phyloP scores from a whole-genome alignment of 2,329 filamentous ascomycete genomes.

The Bipolaris cookei region DNA sequence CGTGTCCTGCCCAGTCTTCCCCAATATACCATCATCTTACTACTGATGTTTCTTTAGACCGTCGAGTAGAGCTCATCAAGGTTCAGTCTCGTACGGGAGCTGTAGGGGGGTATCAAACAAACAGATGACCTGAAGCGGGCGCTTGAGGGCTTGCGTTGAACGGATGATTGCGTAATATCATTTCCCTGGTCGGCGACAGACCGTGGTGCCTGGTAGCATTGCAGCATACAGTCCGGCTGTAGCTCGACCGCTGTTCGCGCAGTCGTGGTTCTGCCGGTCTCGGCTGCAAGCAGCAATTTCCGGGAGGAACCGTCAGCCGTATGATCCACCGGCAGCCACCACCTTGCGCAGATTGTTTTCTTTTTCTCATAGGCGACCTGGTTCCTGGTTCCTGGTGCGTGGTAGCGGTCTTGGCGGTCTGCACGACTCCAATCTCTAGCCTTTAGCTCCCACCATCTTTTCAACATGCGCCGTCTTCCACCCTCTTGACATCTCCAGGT shows the following conservation, averaged over 20 bases:
- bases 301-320: neutral
- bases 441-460: neutral
- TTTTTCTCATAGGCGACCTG: neutral
- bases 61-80: slow-evolving; percentile 4
- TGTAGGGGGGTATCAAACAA: slow-evolving; percentile 1
- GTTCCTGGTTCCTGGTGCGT: neutral
- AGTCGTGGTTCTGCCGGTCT: neutral
- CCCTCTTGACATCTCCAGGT: neutral
- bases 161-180: neutral
- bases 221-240: neutral
- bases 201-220: neutral
- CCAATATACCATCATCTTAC: neutral
- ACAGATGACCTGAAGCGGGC: slow-evolving; percentile 2
- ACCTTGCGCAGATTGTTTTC: neutral
- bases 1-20: neutral
- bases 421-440: neutral
- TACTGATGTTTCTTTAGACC: neutral
- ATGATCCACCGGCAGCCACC: neutral
- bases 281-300: neutral
- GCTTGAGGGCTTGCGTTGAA: neutral
- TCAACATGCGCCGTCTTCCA: neutral
- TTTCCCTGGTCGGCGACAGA: neutral
- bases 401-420: neutral
- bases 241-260: neutral
- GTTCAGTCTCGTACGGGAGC: neutral